These are phyloP conservation scores for Polytolypa hystricis DNA, from an alignment of 2,329 filamentous ascomycete species.

Conservation along the genomic window DNA sequence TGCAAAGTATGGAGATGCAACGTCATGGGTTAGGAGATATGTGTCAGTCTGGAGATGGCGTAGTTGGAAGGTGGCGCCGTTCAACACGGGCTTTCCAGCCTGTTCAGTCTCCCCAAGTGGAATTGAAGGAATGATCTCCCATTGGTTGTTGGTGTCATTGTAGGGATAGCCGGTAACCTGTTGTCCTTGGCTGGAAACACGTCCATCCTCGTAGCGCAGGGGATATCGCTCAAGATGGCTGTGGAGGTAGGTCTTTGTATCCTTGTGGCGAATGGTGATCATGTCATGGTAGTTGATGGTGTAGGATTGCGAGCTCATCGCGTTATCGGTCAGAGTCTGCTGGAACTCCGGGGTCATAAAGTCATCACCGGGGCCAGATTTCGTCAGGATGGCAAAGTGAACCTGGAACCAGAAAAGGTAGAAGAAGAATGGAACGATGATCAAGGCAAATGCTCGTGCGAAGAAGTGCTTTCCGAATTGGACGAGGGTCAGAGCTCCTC, in stretches of 20 bases:
- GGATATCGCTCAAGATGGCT: conserved; percentile 85
- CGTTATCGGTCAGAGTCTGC: conserved; percentile 88
- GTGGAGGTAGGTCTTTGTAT: conserved; percentile 92
- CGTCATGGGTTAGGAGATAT: conserved; percentile 84
- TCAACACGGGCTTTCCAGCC: conserved; percentile 56
- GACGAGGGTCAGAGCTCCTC: conserved; percentile 66
- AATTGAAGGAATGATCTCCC: conserved; percentile 72
- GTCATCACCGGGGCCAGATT: conserved; percentile 89
- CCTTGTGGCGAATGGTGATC: conserved; percentile 86
- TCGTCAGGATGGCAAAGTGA: conserved; percentile 79
- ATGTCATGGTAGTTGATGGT: conserved; percentile 82
- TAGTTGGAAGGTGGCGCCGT: conserved; percentile 77
- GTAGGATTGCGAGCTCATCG: conserved; percentile 77
- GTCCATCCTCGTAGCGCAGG: conserved; percentile 90
- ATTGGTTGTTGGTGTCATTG: conserved; percentile 98
- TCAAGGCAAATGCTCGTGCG: conserved; percentile 74
- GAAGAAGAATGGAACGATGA: conserved; percentile 88
- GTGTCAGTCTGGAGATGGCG: conserved; percentile 78
- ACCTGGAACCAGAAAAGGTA: conserved; percentile 99
- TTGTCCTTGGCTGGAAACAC: conserved; percentile 93
- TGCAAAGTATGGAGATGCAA: conserved; percentile 88
- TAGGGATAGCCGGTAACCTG: conserved; percentile 97
- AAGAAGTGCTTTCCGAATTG: conserved; percentile 83
- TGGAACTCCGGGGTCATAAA: conserved; percentile 99
- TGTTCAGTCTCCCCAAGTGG: conserved; percentile 43